These are phyloP conservation scores for Onygenales sp. DNA, from an alignment of 2,329 filamentous ascomycete species.

Conservation along the genomic window DNA sequence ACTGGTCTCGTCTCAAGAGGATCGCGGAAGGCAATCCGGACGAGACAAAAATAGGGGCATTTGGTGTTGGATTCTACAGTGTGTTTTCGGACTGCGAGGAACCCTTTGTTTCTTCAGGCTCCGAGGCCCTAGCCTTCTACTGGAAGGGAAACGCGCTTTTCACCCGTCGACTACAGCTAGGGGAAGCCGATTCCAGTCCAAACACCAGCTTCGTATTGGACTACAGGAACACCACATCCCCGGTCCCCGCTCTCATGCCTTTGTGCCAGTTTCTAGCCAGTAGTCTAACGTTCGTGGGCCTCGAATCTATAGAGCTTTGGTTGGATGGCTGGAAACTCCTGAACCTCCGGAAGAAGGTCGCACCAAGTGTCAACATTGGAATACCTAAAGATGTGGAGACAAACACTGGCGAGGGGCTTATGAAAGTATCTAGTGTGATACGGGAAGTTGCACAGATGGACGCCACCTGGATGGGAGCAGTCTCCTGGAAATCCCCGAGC, in stretches of 20 bases:
- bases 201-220: slow-evolving; percentile 92
- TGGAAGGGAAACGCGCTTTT: slow-evolving; percentile 99
- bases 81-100: slow-evolving; percentile 98
- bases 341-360: slow-evolving; percentile 72
- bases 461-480: slow-evolving; percentile 75
- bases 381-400: slow-evolving; percentile 74
- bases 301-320: slow-evolving; percentile 80
- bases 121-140: slow-evolving; percentile 94
- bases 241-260: slow-evolving; percentile 74
- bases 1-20: slow-evolving; percentile 87
- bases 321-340: slow-evolving; percentile 80
- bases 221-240: slow-evolving; percentile 80
- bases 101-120: slow-evolving; percentile 88
- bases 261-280: slow-evolving; percentile 89
- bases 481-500: slow-evolving; percentile 67
- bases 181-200: slow-evolving; percentile 53
- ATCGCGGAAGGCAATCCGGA: slow-evolving; percentile 99
- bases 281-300: slow-evolving; percentile 87
- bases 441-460: slow-evolving; percentile 87
- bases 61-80: slow-evolving; percentile 97
- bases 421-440: slow-evolving; percentile 74
- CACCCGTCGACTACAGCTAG: slow-evolving; percentile 72
- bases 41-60: slow-evolving; percentile 97
- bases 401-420: slow-evolving; percentile 74
- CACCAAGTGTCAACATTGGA: slow-evolving; percentile 60